Evolutionary conservation across 352 stramenopile genomes (phyloP).

Genomic region (Pythium rhizo-oryzae): DNA sequence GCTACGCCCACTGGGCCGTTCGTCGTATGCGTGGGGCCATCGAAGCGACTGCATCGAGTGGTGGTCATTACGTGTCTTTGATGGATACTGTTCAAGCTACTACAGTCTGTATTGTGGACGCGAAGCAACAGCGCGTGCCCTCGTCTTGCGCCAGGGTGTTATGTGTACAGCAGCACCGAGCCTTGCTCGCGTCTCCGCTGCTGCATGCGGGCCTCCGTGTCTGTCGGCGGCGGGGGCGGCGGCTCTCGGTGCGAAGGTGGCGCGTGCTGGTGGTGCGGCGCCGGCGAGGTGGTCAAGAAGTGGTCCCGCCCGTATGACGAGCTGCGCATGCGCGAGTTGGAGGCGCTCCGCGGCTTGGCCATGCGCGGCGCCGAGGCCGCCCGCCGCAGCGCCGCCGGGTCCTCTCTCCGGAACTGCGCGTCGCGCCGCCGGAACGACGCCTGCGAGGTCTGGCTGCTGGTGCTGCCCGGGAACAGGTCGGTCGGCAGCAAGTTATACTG

Average conservation of each 20-base stretch:
- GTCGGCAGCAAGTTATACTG: conserved; percentile 17
- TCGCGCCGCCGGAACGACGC: not conserved
- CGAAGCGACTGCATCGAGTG: too few species aligned
- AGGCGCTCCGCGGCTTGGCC: not conserved
- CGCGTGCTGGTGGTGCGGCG: not conserved
- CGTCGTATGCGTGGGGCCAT: too few species aligned
- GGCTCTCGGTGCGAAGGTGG: too few species aligned
- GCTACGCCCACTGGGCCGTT: too few species aligned
- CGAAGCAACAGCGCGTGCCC: too few species aligned
- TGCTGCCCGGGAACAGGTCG: conserved; percentile 1
- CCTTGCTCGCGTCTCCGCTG: conserved; percentile 11
- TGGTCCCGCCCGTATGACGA: not conserved
- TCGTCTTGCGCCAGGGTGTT: not conserved
- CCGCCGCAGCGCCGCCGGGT: not conserved
- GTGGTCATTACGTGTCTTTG: too few species aligned
- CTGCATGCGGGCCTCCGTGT: conserved; percentile 2
- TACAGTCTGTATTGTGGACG: too few species aligned
- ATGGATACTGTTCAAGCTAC: too few species aligned
- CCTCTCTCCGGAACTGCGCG: not conserved
- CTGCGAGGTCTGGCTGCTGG: not conserved
- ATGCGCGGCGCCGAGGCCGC: conserved; percentile 12
- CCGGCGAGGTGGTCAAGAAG: not conserved
- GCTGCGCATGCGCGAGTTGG: conserved; percentile 12
- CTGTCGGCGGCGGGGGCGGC: not conserved
- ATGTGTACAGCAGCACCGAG: conserved; percentile 12